A percentile compares a stretch with the other conserved stretches of the same genome.
phyloP scores from a whole-genome alignment of 176 grass and related monocot species.

The Melocanna baccifera region DNA sequence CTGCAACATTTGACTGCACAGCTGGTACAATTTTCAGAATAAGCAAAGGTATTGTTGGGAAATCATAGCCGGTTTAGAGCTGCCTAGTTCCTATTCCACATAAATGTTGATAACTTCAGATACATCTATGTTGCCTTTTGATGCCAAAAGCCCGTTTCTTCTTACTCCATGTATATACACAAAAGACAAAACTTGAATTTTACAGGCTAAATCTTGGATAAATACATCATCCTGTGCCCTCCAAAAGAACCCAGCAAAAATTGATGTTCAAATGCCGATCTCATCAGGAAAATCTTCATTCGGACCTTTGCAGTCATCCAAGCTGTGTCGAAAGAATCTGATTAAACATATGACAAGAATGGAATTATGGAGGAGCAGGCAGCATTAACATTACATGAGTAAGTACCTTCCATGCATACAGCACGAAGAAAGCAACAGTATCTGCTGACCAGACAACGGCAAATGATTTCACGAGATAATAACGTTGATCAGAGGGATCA shows the following conservation, averaged over 20 bases:
- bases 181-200: slow-evolving; percentile 6
- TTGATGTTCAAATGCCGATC: not conserved
- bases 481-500: slow-evolving; percentile 81
- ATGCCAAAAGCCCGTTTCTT: not conserved
- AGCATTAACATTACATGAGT: not conserved
- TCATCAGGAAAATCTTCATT: slow-evolving; percentile 21
- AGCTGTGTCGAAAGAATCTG: slow-evolving; percentile 51
- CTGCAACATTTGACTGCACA: not conserved
- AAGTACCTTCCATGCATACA: slow-evolving; percentile 96
- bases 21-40: not conserved
- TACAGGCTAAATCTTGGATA: slow-evolving; percentile 3
- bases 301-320: slow-evolving; percentile 75
- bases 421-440: slow-evolving; percentile 72
- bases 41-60: not conserved
- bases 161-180: not conserved
- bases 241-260: not conserved
- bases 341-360: slow-evolving; percentile 2
- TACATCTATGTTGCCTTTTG: slow-evolving; percentile 13
- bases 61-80: slow-evolving; percentile 3
- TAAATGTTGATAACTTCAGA: not conserved
- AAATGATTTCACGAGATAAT: slow-evolving; percentile 80
- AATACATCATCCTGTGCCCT: not conserved
- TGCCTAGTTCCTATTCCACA: not conserved
- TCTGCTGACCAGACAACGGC: slow-evolving; percentile 93
- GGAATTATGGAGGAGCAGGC: not conserved